Conservation (phyloP, 371 early-diverging fungal genomes). For the Funneliformis caledonium region DNA sequence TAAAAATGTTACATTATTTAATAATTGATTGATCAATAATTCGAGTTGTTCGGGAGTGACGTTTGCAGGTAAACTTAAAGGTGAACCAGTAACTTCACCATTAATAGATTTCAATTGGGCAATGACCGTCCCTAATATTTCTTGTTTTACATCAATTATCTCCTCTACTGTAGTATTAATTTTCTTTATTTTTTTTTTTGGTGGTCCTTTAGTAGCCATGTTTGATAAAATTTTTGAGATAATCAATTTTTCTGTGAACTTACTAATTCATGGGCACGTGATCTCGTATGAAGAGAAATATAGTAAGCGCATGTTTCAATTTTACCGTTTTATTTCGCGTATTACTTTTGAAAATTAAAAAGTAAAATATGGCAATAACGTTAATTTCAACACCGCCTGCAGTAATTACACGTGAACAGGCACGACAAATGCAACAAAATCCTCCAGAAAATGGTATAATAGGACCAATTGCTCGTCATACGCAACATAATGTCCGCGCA, state of each 20-base stretch:
- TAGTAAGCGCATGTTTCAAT: too few species aligned
- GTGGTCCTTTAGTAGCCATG: conserved; percentile 36
- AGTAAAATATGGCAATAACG: conserved; percentile 7
- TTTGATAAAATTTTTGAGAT: background rate
- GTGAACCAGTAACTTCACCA: conserved; percentile 82
- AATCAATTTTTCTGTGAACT: too few species aligned
- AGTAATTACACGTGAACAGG: conserved; percentile 24
- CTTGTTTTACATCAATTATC: background rate
- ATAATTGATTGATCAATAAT: conserved; percentile 86
- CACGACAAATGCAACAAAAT: background rate
- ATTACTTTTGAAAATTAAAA: background rate
- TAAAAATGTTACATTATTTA: conserved; percentile 89
- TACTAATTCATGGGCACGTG: too few species aligned
- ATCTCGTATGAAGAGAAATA: too few species aligned
- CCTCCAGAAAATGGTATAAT: background rate
- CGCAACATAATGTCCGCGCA: conserved; percentile 11
- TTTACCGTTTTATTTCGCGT: too few species aligned
- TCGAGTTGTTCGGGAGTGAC: conserved; percentile 86
- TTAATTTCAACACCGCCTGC: conserved; percentile 2
- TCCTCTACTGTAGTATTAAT: background rate
- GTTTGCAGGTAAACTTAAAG: conserved; percentile 83
- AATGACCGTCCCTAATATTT: conserved; percentile 57
- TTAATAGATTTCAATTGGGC: conserved; percentile 85
- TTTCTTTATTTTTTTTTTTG: conserved; percentile 25
- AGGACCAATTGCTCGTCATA: background rate